phyloP scores from a whole-genome alignment of 345 rosid genomes.

The Euclidium syriacum region DNA sequence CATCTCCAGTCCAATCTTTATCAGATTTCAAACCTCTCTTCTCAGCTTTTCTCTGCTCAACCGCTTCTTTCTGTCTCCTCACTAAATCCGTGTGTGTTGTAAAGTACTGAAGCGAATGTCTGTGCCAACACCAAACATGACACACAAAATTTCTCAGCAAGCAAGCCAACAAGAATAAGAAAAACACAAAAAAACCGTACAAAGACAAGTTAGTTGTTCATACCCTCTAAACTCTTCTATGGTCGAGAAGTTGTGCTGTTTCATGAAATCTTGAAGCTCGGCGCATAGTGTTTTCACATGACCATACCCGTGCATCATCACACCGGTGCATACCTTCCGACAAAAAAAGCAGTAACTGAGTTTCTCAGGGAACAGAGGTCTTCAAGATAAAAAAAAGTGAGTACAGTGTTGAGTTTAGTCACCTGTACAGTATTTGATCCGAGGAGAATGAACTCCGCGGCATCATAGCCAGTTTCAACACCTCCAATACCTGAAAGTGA shows the following conservation, averaged over 20 bases:
- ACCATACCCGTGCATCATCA: slow-evolving; percentile 96
- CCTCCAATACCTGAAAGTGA: slow-evolving; percentile 97
- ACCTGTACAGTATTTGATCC: slow-evolving; percentile 98
- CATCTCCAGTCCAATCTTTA: slow-evolving; percentile 98
- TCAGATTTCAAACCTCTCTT: slow-evolving; percentile 81
- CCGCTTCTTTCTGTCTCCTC: slow-evolving; percentile 76
- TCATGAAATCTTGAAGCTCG: slow-evolving; percentile 89
- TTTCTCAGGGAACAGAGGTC: not conserved
- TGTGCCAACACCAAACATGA: slow-evolving; percentile 17
- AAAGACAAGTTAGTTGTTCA: not conserved
- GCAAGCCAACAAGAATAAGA: not conserved
- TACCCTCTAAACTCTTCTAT: slow-evolving; percentile 97
- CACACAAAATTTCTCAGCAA: not conserved
- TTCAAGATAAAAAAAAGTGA: not conserved
- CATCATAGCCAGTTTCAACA: slow-evolving; percentile 88
- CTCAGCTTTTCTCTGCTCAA: slow-evolving; percentile 65
- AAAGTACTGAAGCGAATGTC: slow-evolving; percentile 79
- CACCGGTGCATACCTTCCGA: slow-evolving; percentile 88
- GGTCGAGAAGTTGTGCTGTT: slow-evolving; percentile 67
- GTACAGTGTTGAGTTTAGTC: not conserved
- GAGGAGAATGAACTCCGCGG: slow-evolving; percentile 91
- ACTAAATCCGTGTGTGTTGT: slow-evolving; percentile 90
- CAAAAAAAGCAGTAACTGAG: not conserved
- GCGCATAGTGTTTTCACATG: slow-evolving; percentile 75
- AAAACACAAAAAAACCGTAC: not conserved